A percentile compares a stretch with the other conserved stretches of the same genome.
These are phyloP conservation scores for Alternaria gansuensis DNA, from an alignment of 2,329 filamentous ascomycete genomes.

Conservation along the genomic window DNA sequence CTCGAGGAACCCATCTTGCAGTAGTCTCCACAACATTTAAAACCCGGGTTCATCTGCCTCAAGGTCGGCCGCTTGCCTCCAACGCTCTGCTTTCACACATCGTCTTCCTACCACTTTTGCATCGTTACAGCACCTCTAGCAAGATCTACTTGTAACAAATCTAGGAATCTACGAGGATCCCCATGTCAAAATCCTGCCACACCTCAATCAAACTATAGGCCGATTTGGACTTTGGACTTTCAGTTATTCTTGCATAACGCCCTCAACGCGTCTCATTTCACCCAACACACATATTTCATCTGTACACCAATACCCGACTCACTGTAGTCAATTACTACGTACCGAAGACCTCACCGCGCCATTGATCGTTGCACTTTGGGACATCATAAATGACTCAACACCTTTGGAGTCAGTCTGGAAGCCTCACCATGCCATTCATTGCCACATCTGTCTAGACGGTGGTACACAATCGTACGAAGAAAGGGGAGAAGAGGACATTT, in stretches of 20 bases:
- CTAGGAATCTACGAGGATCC: neutral
- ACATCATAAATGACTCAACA: neutral
- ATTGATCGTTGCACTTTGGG: neutral
- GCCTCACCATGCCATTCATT: conserved; percentile 24
- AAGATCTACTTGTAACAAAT: neutral
- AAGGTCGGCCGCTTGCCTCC: neutral
- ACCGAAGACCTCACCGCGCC: neutral
- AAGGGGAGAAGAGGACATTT: conserved; percentile 7
- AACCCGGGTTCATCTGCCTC: neutral
- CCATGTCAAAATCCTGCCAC: neutral
- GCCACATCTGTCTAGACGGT: conserved; percentile 8
- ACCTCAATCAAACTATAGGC: neutral
- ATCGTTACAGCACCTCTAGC: neutral
- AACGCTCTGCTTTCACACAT: neutral
- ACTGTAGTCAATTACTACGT: neutral
- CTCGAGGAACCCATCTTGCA: conserved; percentile 7
- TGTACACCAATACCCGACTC: neutral
- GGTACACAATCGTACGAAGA: conserved; percentile 6
- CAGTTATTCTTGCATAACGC: no score
- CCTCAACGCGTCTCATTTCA: no score
- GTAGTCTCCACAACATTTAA: neutral
- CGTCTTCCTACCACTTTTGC: neutral
- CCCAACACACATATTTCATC: no score
- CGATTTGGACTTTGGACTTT: no score
- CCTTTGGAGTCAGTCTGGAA: neutral